Evolutionary conservation across 1,284 basidiomycete genomes (phyloP), one percentile per base, ranked within the genome.

Genomic region (Cutaneotrichosporon arboriforme): DNA sequence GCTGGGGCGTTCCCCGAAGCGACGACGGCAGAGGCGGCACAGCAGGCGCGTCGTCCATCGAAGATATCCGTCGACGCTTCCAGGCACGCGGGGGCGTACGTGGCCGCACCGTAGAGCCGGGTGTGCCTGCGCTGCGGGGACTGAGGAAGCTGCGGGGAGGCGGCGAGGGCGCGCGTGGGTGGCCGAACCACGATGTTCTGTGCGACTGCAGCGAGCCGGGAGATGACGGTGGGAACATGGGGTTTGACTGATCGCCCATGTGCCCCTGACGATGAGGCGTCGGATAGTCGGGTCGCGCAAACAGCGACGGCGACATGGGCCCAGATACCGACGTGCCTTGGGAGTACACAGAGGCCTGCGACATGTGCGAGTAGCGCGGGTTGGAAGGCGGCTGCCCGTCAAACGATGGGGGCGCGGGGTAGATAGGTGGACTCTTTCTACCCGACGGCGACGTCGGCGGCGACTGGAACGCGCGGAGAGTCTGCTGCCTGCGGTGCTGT

Each of bases 401-500:
- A 10, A 10, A 20, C 17, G 38, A 12, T 40, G 17, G 9, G 37
- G 8, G 17, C 17, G 42, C 38, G 1, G 51, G 39, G 26, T 49
- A 49, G 39, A 43, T 36, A 5, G 22, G 14, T 8, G 51, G 34
- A 22, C 23, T 43, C 49, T 31, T 34, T 15, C 33, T 48, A 13
- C 38, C 22, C 37, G 22, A 13, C 12, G 44, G 46, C 4, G 46
- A 36, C 23, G 22, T 31, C 13, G 45, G 55, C 21, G 68, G 68
- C n/a, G 64, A 58, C 37, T 67, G 61, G 53, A 73, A 73, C 4
- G 70, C 70, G 17, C 65, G 55, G 34, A 62, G 56, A 1, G 67
- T 71, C 21, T 58, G 50, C 1, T 65, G 64, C 2, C 62, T 57
- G 18, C 67, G 69, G 42, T 72, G 71, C 49, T 72, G 70, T 45